Evolutionary conservation across 208 protist genomes (phyloP).

Genomic region (Crithidia expoeki): DNA sequence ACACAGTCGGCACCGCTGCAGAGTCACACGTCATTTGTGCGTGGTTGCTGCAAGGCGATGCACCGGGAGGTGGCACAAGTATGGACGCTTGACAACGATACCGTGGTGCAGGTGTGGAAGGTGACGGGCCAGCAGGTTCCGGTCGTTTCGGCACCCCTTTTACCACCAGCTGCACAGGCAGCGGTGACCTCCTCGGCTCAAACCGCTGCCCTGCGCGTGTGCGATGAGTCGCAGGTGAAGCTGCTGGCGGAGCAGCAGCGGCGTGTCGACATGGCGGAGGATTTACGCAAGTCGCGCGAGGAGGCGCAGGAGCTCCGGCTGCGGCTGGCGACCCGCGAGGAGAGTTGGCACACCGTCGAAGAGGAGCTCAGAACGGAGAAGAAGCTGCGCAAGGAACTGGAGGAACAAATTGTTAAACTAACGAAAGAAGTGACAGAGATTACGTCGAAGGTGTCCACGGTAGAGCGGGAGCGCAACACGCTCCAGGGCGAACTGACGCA

Average conservation of each 20-base stretch:
- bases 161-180: slow-evolving; percentile 37
- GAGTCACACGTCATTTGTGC: slow-evolving; percentile 61
- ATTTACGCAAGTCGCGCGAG: slow-evolving; percentile 47
- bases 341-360: slow-evolving; percentile 45
- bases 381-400: slow-evolving; percentile 47
- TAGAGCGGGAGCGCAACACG: slow-evolving; percentile 43
- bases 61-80: slow-evolving; percentile 54
- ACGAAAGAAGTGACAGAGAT: slow-evolving; percentile 58
- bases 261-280: slow-evolving; percentile 33
- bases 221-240: slow-evolving; percentile 25
- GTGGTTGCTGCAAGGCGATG: slow-evolving; percentile 45
- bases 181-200: slow-evolving; percentile 23
- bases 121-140: slow-evolving; percentile 46
- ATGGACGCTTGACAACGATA: slow-evolving; percentile 74
- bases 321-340: slow-evolving; percentile 41
- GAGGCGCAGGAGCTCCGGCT: slow-evolving; percentile 82
- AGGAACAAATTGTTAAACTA: slow-evolving; percentile 48
- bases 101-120: slow-evolving; percentile 44
- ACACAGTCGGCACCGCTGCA: background rate
- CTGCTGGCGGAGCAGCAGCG: slow-evolving; percentile 26
- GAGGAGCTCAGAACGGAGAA: slow-evolving; percentile 39
- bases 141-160: slow-evolving; percentile 23
- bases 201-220: slow-evolving; percentile 5
- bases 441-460: slow-evolving; percentile 33
- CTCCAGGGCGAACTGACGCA: slow-evolving; percentile 53